Evolutionary conservation across 2,329 filamentous ascomycete species (phyloP), one percentile per base, ranked within the genome.

Genomic region (Ophiostoma fasciatum): DNA sequence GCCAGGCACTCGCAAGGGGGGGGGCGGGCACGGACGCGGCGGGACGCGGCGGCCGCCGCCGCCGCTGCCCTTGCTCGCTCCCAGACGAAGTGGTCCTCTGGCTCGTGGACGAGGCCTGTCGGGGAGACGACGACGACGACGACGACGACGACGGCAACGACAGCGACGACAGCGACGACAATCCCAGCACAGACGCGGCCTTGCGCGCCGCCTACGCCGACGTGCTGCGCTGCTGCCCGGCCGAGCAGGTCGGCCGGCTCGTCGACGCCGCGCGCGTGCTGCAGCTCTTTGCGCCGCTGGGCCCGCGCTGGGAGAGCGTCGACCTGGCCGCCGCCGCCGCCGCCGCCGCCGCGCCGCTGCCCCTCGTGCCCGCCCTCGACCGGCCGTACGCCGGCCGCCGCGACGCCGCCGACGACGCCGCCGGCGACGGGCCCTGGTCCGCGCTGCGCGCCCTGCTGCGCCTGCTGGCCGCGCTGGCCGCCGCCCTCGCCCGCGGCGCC

Each of bases 1-100:
- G 70, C 37, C 64, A 70, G 30, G n/a, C n/a, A n/a, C n/a, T n/a
- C n/a, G n/a, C n/a, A n/a, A n/a, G n/a, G n/a, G n/a, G n/a, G n/a
- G n/a, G n/a, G n/a, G n/a, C n/a, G n/a, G n/a, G n/a, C n/a, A n/a
- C n/a, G n/a, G n/a, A n/a, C n/a, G n/a, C n/a, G n/a, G n/a, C n/a
- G n/a, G n/a, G n/a, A n/a, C n/a, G 11, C 14, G 14, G 15, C 7
- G 10, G 23, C 3, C n/a, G n/a, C n/a, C n/a, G n/a, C n/a, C n/a
- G n/a, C n/a, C n/a, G n/a, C n/a, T n/a, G n/a, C n/a, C 10, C 21
- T 7, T 10, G 9, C 28, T 20, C 15, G 14, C 50, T 84, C 11
- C 72, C 79, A 0, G 71, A 82, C 41, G 66, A 78, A 37, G 49
- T 84, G 1, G 64, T 82, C 33, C 47, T 66, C 13, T 87, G 81